phyloP scores from a whole-genome alignment of 768 basidiomycete species.

The Suillus weaverae region DNA sequence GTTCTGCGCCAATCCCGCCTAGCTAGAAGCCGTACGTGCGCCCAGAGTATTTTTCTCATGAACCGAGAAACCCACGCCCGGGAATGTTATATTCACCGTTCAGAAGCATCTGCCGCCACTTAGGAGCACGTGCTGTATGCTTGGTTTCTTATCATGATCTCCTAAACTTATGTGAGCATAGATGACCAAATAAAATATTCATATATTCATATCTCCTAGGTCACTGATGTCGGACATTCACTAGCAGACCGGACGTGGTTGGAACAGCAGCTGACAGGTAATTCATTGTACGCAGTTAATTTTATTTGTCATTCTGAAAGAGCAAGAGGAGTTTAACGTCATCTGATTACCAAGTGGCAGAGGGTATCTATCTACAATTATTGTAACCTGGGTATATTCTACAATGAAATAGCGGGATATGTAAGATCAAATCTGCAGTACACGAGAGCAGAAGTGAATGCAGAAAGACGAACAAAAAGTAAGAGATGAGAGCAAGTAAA shows the following conservation, averaged over 20 bases:
- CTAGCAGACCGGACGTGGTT: neutral
- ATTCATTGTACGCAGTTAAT: neutral
- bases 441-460: conserved; percentile 1
- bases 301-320: neutral
- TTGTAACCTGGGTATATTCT: conserved; percentile 5
- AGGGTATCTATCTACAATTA: conserved; percentile 6
- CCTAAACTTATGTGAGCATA: no score
- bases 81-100: neutral
- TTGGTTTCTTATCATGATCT: neutral
- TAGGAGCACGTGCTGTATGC: neutral
- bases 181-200: no score
- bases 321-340: neutral
- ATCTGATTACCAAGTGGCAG: neutral
- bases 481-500: conserved; percentile 1
- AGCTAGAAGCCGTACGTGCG: neutral
- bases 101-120: neutral
- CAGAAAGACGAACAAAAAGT: conserved; percentile 1
- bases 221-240: neutral
- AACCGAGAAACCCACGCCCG: neutral
- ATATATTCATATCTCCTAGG: no score
- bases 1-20: neutral
- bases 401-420: neutral
- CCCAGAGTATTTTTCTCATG: neutral
- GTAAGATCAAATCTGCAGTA: conserved; percentile 6
- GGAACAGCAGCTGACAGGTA: neutral